Percentiles rank a stretch among this genome's conserved stretches.
Evolutionary conservation across 1,284 basidiomycete species (phyloP).

Genomic region (Coniferiporia sulphurascens): DNA sequence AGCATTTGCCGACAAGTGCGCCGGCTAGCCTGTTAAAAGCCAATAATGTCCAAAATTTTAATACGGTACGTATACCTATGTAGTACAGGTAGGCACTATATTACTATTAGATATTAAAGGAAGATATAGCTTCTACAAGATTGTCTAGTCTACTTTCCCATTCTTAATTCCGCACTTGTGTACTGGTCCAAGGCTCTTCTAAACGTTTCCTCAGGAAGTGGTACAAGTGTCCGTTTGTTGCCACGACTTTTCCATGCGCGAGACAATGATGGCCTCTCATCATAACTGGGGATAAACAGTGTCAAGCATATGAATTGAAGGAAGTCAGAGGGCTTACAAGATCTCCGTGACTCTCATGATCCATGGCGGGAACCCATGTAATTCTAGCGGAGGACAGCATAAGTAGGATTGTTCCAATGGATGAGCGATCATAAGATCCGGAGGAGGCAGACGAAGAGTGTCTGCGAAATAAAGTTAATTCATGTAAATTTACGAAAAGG

Average conservation of each 20-base stretch:
- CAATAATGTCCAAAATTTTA: no score
- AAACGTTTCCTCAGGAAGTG: conserved; percentile 31
- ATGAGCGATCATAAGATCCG: conserved; percentile 73
- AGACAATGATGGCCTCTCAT: conserved; percentile 5
- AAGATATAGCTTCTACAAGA: not conserved
- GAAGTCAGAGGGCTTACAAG: conserved; percentile 42
- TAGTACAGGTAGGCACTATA: not conserved
- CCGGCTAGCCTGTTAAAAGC: no score
- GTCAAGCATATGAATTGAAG: not conserved
- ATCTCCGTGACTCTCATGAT: conserved; percentile 72
- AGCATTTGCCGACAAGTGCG: no score
- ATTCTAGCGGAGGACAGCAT: conserved; percentile 46
- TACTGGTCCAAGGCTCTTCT: conserved; percentile 66
- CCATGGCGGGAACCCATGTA: conserved; percentile 76
- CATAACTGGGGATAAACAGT: not conserved
- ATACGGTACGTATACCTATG: no score
- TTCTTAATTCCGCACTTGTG: conserved; percentile 64
- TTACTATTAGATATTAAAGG: conserved; percentile 17
- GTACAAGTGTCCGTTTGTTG: conserved; percentile 4
- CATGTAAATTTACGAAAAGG: not conserved
- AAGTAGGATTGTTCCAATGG: conserved; percentile 37
- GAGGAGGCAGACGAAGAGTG: conserved; percentile 34
- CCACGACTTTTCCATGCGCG: conserved; percentile 7
- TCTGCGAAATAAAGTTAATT: conserved; percentile 20
- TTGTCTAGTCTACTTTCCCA: conserved; percentile 48